Evolutionary conservation across 352 stramenopile genomes (phyloP).

Genomic region (Thalassiosira hispida): DNA sequence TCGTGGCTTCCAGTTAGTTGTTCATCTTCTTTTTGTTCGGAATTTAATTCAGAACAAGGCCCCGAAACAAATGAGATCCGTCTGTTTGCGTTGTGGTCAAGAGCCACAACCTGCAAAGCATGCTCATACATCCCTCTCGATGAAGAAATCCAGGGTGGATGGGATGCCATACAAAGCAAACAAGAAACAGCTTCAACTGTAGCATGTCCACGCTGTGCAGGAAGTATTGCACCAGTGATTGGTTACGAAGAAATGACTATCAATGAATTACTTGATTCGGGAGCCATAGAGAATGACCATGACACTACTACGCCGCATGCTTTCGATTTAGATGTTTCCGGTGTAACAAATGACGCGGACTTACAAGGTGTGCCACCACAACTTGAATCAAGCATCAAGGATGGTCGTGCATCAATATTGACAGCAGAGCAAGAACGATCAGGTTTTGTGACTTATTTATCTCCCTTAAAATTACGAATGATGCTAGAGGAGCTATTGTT

Average conservation of each 20-base stretch:
- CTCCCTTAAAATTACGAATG: conserved; percentile 64
- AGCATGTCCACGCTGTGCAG: conserved; percentile 71
- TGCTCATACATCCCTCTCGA: conserved; percentile 81
- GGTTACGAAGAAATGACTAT: conserved; percentile 69
- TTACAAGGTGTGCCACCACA: conserved; percentile 66
- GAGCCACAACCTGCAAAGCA: conserved; percentile 63
- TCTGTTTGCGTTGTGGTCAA: conserved; percentile 78
- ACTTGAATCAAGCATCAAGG: conserved; percentile 54
- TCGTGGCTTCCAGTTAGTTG: conserved; percentile 70
- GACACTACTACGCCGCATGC: neutral
- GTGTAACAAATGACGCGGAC: conserved; percentile 27
- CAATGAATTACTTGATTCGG: conserved; percentile 45
- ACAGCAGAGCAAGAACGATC: conserved; percentile 22
- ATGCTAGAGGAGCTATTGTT: conserved; percentile 71
- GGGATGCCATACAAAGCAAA: conserved; percentile 69
- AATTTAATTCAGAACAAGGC: conserved; percentile 4
- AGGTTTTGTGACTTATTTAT: conserved; percentile 76
- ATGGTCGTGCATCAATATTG: conserved; percentile 4
- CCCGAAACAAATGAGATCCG: conserved; percentile 23
- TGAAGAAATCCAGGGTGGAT: conserved; percentile 83
- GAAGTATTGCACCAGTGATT: conserved; percentile 65
- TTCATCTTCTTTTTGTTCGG: conserved; percentile 75
- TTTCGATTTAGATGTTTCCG: conserved; percentile 29
- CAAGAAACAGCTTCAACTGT: conserved; percentile 51
- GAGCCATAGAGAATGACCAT: conserved; percentile 7